phyloP scores from a whole-genome alignment of 192 early-diverging fungal genomes.

The Phlyctochytrium arcticum region DNA sequence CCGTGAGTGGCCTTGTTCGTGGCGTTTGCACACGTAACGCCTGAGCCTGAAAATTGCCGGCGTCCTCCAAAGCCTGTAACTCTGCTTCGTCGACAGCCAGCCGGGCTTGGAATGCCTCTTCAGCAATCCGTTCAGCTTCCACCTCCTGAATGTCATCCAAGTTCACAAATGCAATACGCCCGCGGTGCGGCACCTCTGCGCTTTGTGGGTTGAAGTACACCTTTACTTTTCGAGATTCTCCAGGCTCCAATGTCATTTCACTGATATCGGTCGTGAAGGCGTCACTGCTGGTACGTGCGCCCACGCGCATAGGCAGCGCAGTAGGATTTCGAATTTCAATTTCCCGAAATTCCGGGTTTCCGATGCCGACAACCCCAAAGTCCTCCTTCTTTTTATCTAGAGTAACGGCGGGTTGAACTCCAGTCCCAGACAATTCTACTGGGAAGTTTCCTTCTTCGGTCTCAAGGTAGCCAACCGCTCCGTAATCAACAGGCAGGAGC shows the following conservation, averaged over 20 bases:
- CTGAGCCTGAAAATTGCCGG: not conserved
- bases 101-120: not conserved
- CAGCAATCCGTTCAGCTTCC: not conserved
- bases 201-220: constrained; percentile 36
- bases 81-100: constrained; percentile 23
- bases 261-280: constrained; percentile 26
- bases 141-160: constrained; percentile 26
- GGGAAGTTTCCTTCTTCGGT: constrained; percentile 36
- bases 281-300: constrained; percentile 25
- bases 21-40: not conserved
- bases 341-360: constrained; percentile 41
- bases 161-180: constrained; percentile 23
- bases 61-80: not conserved
- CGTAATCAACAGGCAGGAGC: constrained; percentile 27
- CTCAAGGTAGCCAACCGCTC: constrained; percentile 32
- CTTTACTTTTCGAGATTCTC: constrained; percentile 27
- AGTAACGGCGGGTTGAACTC: constrained; percentile 35
- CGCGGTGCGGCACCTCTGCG: not conserved
- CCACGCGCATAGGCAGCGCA: constrained; percentile 24
- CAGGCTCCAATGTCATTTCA: constrained; percentile 31
- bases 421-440: constrained; percentile 32
- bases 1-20: constrained; percentile 25
- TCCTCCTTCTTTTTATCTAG: constrained; percentile 26
- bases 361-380: constrained; percentile 53
- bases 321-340: constrained; percentile 38